Percentiles rank a stretch among this genome's conserved stretches.
Conservation (phyloP, 2,329 filamentous ascomycete species). For the Colletotrichum camelliae region DNA sequence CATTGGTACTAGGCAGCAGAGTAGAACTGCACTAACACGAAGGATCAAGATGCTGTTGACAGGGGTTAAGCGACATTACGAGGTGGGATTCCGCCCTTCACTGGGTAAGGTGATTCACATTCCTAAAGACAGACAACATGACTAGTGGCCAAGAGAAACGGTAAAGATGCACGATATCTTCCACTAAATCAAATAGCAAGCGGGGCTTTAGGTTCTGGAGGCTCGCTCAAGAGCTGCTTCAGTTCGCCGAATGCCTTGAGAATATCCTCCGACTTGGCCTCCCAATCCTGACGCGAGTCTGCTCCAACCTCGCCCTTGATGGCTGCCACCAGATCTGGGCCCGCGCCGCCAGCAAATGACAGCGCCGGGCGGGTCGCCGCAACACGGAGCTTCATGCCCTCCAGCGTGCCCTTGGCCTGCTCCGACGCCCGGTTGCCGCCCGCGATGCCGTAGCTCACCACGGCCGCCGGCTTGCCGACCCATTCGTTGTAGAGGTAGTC, state of each 20-base stretch:
- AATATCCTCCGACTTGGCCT: constrained; percentile 20
- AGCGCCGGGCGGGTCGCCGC: constrained; percentile 35
- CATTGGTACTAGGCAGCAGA: neutral
- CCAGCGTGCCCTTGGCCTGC: constrained; percentile 28
- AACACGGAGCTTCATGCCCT: constrained; percentile 34
- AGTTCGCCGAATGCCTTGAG: constrained; percentile 30
- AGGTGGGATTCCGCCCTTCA: neutral
- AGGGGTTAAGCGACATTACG: constrained; percentile 7
- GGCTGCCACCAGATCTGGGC: constrained; percentile 24
- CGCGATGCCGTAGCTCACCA: constrained; percentile 59
- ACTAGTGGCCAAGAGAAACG: neutral
- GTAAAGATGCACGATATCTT: neutral
- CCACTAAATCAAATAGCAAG: neutral
- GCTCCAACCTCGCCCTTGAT: constrained; percentile 28
- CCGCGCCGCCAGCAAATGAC: constrained; percentile 27
- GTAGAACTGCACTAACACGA: neutral
- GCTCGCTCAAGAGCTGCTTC: constrained; percentile 26
- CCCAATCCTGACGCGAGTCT: constrained; percentile 27
- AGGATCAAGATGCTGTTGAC: neutral
- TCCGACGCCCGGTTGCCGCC: constrained; percentile 40
- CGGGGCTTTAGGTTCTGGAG: neutral
- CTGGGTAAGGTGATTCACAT: neutral
- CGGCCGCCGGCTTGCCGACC: constrained; percentile 56
- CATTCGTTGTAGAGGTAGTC: constrained; percentile 67
- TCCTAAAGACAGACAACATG: neutral